Evolutionary conservation across 2,329 filamentous ascomycete genomes (phyloP), one percentile per base, ranked within the genome.

Genomic region (Arthrobotrys entomopaga): DNA sequence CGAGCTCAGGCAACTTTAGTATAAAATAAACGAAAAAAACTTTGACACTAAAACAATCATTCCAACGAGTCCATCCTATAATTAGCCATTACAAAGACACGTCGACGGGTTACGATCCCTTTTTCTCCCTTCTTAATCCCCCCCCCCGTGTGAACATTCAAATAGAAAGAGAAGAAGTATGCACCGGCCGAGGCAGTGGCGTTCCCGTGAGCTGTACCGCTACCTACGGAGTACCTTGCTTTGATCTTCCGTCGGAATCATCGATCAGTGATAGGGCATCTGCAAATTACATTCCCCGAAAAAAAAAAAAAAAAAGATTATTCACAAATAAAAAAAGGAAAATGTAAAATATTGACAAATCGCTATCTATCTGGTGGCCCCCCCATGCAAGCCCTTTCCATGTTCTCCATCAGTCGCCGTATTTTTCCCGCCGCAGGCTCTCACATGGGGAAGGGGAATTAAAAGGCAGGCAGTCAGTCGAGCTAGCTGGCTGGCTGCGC

Each of bases 401-500:
- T 74, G 70, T 74, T n/a, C 70, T 19, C 70, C 70, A 74, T 74
- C 70, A 74, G 52, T 74, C 70, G 70, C 70, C 70, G 70, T 74
- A 67, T 52, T 74, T 67, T 67, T 74, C 58, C 70, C 63, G 65
- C 65, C 57, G 20, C 38, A 52, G 53, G 63, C 57, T 38, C 49
- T 57, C 57, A 59, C 56, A 67, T 63, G 57, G 57, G 65, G 26
- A 38, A 70, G 7, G 10, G 29, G 29, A 10, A n/a, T n/a, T n/a
- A 34, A 34, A 34, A 34, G 29, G 29, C 29, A 34, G 65, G 57
- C 58, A 70, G 56, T 63, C 63, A n/a, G n/a, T 74, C 70, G 52
- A 52, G 53, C 10, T 34, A 34, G 43, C 56, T 58, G 54, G 53
- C 10, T 34, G 10, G 43, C 56, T 34, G 5, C 29, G 29, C 29